A percentile compares a stretch with the other conserved stretches of the same genome.
These are phyloP conservation scores for Fusarium irregulare DNA, from an alignment of 2,329 filamentous ascomycete species.

Conservation along the genomic window DNA sequence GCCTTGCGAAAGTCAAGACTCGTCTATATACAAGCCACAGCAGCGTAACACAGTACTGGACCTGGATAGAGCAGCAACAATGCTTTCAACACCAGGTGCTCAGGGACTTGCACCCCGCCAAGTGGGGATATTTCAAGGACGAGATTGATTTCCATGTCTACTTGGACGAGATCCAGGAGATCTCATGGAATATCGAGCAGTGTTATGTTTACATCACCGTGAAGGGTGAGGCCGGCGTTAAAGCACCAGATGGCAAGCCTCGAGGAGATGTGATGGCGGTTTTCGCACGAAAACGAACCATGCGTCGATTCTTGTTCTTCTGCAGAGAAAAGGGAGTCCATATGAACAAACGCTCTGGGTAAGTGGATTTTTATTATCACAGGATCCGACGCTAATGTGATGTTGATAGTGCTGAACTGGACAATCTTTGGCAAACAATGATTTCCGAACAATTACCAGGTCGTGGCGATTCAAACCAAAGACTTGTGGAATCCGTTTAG, in stretches of 20 bases:
- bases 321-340: slow-evolving; percentile 57
- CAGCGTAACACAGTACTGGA: slow-evolving; percentile 67
- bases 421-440: slow-evolving; percentile 52
- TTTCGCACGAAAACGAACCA: slow-evolving; percentile 65
- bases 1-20: slow-evolving; percentile 65
- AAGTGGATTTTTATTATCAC: slow-evolving; percentile 41
- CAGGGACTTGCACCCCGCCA: slow-evolving; percentile 55
- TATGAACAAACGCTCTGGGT: slow-evolving; percentile 56
- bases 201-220: slow-evolving; percentile 57
- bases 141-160: slow-evolving; percentile 63
- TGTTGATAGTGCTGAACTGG: slow-evolving; percentile 50
- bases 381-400: slow-evolving; percentile 29
- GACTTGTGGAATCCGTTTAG: slow-evolving; percentile 42
- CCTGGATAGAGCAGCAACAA: slow-evolving; percentile 56
- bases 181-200: slow-evolving; percentile 57
- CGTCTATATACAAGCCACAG: slow-evolving; percentile 58
- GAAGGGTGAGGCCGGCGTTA: slow-evolving; percentile 42
- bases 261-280: slow-evolving; percentile 62
- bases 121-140: slow-evolving; percentile 63
- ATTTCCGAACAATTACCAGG: slow-evolving; percentile 49
- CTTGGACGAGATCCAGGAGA: slow-evolving; percentile 58
- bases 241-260: slow-evolving; percentile 49
- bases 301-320: slow-evolving; percentile 63
- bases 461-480: slow-evolving; percentile 45
- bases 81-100: slow-evolving; percentile 67